These are phyloP conservation scores for Moniliella sp. DNA, from an alignment of 1,284 basidiomycete genomes.

Conservation along the genomic window DNA sequence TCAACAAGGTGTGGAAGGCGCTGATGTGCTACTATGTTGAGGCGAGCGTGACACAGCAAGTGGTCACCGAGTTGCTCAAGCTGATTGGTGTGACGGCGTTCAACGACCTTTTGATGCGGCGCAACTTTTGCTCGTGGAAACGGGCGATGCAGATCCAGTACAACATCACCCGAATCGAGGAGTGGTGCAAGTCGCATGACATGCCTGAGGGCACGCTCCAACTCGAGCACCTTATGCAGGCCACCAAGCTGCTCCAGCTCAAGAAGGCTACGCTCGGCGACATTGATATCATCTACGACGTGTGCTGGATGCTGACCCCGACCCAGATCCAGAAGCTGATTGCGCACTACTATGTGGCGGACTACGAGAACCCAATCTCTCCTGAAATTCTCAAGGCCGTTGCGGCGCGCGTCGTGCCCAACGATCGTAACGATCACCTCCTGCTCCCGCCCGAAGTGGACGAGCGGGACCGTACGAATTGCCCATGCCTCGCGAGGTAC, in stretches of 20 bases:
- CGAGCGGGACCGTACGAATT: constrained; percentile 31
- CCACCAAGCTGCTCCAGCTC: constrained; percentile 86
- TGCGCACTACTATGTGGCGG: constrained; percentile 91
- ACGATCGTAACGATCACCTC: constrained; percentile 32
- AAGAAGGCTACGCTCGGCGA: constrained; percentile 60
- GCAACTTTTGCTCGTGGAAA: constrained; percentile 99
- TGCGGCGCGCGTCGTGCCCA: constrained; percentile 28
- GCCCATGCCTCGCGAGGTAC: constrained; percentile 35
- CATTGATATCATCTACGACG: constrained; percentile 91
- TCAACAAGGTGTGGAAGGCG: constrained; percentile 96
- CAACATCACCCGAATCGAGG: constrained; percentile 58
- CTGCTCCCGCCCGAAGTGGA: constrained; percentile 32
- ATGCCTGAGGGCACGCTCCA: constrained; percentile 97
- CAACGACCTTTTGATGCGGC: constrained; percentile 91
- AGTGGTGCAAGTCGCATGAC: constrained; percentile 46
- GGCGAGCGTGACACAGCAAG: constrained; percentile 87
- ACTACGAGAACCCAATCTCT: constrained; percentile 49
- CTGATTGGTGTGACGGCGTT: constrained; percentile 91
- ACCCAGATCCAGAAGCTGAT: constrained; percentile 98
- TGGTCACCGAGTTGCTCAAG: constrained; percentile 83
- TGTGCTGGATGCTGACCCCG: constrained; percentile 98
- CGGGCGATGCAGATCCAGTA: constrained; percentile 98
- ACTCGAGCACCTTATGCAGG: constrained; percentile 96
- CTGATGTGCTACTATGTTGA: constrained; percentile 98
- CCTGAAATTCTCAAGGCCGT: constrained; percentile 34